Evolutionary conservation across 2,329 filamentous ascomycete genomes (phyloP).

Genomic region (Fusarium sp.): DNA sequence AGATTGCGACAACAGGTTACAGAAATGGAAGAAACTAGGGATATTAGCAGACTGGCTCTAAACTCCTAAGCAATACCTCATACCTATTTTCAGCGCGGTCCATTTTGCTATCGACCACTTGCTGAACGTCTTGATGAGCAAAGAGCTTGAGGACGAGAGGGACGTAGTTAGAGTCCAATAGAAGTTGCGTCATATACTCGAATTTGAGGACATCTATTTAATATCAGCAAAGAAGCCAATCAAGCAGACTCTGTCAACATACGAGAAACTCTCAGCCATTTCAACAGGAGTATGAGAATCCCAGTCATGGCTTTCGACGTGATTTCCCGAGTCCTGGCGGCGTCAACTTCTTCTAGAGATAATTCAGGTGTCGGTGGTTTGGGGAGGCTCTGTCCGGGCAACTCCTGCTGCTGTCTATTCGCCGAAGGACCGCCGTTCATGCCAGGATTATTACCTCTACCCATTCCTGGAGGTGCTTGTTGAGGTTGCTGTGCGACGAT

Average conservation of each 20-base stretch:
- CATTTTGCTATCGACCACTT: slow-evolving; percentile 84
- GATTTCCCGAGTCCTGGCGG: slow-evolving; percentile 84
- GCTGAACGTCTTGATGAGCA: slow-evolving; percentile 92
- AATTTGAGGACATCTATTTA: slow-evolving; percentile 87
- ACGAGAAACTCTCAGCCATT: slow-evolving; percentile 98
- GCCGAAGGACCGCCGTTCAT: slow-evolving; percentile 52
- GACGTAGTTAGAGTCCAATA: slow-evolving; percentile 95
- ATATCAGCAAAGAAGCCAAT: slow-evolving; percentile 24
- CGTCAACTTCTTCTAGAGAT: slow-evolving; percentile 81
- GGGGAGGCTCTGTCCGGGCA: slow-evolving; percentile 46
- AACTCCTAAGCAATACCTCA: slow-evolving; percentile 29
- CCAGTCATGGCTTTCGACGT: slow-evolving; percentile 92
- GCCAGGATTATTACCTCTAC: slow-evolving; percentile 52
- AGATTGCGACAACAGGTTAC: slow-evolving; percentile 72
- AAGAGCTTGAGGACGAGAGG: slow-evolving; percentile 93
- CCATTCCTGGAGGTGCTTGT: slow-evolving; percentile 58
- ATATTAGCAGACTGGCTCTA: slow-evolving; percentile 4
- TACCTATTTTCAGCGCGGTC: slow-evolving; percentile 86
- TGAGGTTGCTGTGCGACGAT: slow-evolving; percentile 72
- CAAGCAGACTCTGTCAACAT: slow-evolving; percentile 51
- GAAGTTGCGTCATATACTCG: slow-evolving; percentile 91
- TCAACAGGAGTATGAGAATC: slow-evolving; percentile 85
- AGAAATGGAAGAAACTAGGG: slow-evolving; percentile 88
- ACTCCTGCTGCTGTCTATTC: slow-evolving; percentile 46
- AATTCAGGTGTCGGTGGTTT: slow-evolving; percentile 57